phyloP scores from a whole-genome alignment of 441 rosid species.

The Euphorbia corollata region DNA sequence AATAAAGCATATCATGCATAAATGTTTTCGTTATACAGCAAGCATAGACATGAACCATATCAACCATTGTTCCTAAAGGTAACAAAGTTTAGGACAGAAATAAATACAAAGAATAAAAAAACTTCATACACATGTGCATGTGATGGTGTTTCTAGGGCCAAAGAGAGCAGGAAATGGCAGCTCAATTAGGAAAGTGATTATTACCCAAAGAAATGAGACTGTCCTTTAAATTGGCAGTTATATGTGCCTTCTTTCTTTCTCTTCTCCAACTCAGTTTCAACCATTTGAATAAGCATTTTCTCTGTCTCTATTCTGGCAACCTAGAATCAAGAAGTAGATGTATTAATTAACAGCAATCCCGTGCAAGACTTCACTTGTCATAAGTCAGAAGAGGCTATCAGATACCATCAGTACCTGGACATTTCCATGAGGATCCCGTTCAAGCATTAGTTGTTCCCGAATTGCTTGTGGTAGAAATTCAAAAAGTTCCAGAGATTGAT shows the following conservation, averaged over 20 bases:
- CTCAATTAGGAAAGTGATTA: neutral
- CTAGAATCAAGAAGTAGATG: conserved; percentile 25
- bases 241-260: conserved; percentile 75
- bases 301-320: conserved; percentile 98
- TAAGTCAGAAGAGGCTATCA: conserved; percentile 17
- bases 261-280: conserved; percentile 88
- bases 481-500: conserved; percentile 68
- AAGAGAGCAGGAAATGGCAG: neutral
- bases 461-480: conserved; percentile 79
- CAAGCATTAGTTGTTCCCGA: conserved; percentile 95
- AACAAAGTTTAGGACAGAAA: neutral
- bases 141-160: neutral
- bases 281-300: conserved; percentile 99
- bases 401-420: conserved; percentile 61
- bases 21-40: neutral
- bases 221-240: conserved; percentile 67
- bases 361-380: neutral
- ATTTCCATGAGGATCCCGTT: conserved; percentile 99
- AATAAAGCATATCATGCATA: neutral
- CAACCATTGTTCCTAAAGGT: neutral
- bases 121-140: neutral
- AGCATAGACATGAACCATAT: neutral
- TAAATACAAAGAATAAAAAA: neutral
- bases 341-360: conserved; percentile 8
- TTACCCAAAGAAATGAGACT: conserved; percentile 98